phyloP scores from a whole-genome alignment of 164 flowering plant species.

The Kingdonia uniflora region DNA sequence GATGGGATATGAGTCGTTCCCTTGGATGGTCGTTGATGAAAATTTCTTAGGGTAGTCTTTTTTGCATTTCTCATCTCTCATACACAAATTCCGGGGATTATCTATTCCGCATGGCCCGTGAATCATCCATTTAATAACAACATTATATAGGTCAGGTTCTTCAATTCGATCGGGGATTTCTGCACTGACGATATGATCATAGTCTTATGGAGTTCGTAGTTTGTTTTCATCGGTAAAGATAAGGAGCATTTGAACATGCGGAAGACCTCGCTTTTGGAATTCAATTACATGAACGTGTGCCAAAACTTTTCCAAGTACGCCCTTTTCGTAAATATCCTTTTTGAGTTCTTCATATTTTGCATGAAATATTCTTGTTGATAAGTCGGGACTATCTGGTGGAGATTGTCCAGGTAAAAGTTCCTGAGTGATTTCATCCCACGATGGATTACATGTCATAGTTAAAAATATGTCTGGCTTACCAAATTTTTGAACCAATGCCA shows the following conservation, averaged over 20 bases:
- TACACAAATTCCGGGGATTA: not conserved
- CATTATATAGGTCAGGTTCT: not conserved
- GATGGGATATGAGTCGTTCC: not conserved
- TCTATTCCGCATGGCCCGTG: constrained; percentile 3
- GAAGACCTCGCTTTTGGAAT: constrained; percentile 6
- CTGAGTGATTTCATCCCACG: constrained; percentile 10
- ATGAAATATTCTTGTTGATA: constrained; percentile 5
- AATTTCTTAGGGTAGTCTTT: not conserved
- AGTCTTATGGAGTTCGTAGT: no score
- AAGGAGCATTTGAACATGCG: constrained; percentile 1
- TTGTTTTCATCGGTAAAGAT: no score
- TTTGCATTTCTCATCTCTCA: constrained; percentile 1
- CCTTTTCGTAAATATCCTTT: not conserved
- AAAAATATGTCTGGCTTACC: constrained; percentile 11
- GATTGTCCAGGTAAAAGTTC: not conserved
- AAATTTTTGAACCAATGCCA: no score
- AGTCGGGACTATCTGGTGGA: constrained; percentile 5
- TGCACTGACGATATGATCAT: not conserved
- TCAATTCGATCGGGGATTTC: not conserved
- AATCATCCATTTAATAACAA: not conserved
- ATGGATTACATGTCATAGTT: constrained; percentile 9
- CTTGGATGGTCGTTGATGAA: not conserved
- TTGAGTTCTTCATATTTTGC: constrained; percentile 12
- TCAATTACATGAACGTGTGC: constrained; percentile 8
- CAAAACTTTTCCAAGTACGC: constrained; percentile 4